Evolutionary conservation across 2,329 filamentous ascomycete species (phyloP), one percentile per base, ranked within the genome.

Genomic region (Diaporthe citrichinensis): DNA sequence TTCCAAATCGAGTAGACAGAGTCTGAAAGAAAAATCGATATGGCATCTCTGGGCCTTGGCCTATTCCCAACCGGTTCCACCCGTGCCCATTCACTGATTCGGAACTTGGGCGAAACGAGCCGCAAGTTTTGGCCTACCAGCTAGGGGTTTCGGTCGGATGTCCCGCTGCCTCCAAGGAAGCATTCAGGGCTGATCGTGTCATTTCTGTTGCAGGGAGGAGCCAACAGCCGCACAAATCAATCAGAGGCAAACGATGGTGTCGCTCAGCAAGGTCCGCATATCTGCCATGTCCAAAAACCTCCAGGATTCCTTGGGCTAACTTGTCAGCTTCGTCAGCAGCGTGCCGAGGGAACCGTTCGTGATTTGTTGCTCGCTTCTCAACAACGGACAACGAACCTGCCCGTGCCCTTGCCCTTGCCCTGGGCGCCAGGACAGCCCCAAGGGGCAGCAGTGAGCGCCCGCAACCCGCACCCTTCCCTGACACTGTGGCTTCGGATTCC

Each of bases 81-180:
- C 71, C 58, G 68, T 34, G 31, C 36, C 53, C 46, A 51, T 58
- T 46, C 57, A 65, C 23, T 49, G 57, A 58, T 53, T 75, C 75
- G 75, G 75, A 76, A 76, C 75, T 76, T 76, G 75, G 73, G 75
- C 75, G 75, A 76, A 76, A 76, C 75, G 72, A 58, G 72, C 67
- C 73, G 59, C 55, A 49, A 49, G 58, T 55, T 31, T 58, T 74
- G 73, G 61, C 73, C 73, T 68, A 20, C 44, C 23, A 28, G 49
- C 65, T 69, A 69, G 65, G 65, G 65, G 65, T 73, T 73, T 73
- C 55, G 55, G n/a, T 62, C 71, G 71, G 71, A 73, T 65, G 36
- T 31, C 15, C 71, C 58, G 71, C 36, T 57, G 58, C 49, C 46
- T 49, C 51, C 34, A 39, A 41, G 25, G 34, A 39, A 53, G 31